A percentile compares a stretch with the other conserved stretches of the same genome.
Evolutionary conservation across 139 green algal genomes (phyloP).

Genomic region (Micromonas pusilla): DNA sequence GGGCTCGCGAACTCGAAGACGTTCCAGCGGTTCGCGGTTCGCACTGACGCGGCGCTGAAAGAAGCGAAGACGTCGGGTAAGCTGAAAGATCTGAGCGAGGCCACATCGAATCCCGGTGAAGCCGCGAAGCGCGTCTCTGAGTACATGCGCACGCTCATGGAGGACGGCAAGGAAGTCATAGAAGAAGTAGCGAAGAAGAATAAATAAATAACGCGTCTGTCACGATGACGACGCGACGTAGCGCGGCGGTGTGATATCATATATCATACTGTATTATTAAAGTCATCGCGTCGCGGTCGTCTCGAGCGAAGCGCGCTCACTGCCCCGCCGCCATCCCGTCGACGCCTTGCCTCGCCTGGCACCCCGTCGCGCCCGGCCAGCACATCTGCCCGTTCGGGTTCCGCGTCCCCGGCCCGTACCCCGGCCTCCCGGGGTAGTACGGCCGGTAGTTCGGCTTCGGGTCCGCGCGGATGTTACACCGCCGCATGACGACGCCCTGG

Average conservation of each 20-base stretch:
- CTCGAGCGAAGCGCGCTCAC: background rate
- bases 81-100: background rate
- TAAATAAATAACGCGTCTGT: background rate
- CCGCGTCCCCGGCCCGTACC: constrained; percentile 13
- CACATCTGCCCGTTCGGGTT: constrained; percentile 12
- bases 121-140: background rate
- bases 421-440: constrained; percentile 18
- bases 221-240: background rate
- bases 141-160: background rate
- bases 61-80: background rate
- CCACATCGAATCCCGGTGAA: background rate
- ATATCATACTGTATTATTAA: background rate
- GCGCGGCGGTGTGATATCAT: background rate
- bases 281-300: no score
- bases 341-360: background rate
- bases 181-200: background rate
- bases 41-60: background rate
- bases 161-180: background rate
- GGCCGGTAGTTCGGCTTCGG: background rate
- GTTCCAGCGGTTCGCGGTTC: constrained; percentile 28
- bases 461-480: background rate
- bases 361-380: constrained; percentile 12
- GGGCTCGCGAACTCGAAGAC: constrained; percentile 11
- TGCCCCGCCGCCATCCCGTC: background rate
- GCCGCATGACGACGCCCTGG: constrained; percentile 8